phyloP scores from a whole-genome alignment of 805 yeast species.

The Saccharomycopsis microspora region DNA sequence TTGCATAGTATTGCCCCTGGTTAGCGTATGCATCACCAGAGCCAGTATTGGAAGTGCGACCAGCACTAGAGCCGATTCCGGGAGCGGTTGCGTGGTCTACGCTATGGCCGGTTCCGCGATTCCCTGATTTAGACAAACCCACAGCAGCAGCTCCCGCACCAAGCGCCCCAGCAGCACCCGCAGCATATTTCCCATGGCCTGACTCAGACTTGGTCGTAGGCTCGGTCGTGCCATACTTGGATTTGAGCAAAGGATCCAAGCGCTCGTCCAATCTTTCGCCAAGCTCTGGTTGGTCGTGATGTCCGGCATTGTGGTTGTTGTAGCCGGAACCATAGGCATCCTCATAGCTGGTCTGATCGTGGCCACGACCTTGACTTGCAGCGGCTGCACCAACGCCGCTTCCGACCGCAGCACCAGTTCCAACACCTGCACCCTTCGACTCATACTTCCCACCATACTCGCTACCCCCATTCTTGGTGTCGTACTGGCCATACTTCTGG shows the following conservation, averaged over 20 bases:
- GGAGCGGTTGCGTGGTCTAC: no score
- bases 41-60: no score
- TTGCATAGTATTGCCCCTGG: no score
- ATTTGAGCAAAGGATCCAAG: neutral
- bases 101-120: neutral
- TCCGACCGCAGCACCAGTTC: neutral
- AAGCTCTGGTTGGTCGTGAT: neutral
- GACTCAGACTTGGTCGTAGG: neutral
- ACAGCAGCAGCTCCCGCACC: neutral
- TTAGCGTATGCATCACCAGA: no score
- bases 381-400: neutral
- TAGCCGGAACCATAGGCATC: neutral
- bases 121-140: neutral
- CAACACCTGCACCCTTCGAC: neutral
- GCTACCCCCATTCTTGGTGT: neutral
- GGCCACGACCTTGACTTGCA: neutral
- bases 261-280: neutral
- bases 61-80: no score
- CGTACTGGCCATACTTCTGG: neutral
- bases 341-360: neutral
- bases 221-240: neutral
- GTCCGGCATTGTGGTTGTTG: neutral
- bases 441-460: neutral
- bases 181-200: neutral
- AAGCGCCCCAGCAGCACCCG: neutral